Evolutionary conservation across 129 eudicot genomes (phyloP).

Genomic region (Arctium minus): DNA sequence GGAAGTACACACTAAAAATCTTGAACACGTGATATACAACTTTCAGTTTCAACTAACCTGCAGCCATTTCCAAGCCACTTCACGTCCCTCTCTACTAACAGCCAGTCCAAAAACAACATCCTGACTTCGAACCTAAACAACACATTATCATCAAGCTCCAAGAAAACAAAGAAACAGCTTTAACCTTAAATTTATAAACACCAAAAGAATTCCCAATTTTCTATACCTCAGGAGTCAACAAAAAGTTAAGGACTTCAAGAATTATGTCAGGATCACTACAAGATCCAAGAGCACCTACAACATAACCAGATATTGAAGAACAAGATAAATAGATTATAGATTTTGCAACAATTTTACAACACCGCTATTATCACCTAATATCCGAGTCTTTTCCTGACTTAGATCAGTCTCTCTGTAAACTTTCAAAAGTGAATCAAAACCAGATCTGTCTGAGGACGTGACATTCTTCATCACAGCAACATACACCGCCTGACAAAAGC

Average conservation of each 20-base stretch:
- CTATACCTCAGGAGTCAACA: conserved; percentile 67
- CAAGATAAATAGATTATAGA: conserved; percentile 15
- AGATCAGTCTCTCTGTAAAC: conserved; percentile 87
- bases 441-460: conserved; percentile 55
- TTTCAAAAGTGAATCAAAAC: conserved; percentile 70
- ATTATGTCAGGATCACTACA: conserved; percentile 43
- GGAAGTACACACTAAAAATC: neutral
- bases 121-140: conserved; percentile 44
- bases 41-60: conserved; percentile 22
- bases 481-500: conserved; percentile 70
- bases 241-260: conserved; percentile 63
- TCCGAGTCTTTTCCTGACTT: conserved; percentile 94
- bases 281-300: conserved; percentile 62
- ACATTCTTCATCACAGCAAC: conserved; percentile 83
- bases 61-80: conserved; percentile 48
- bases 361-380: conserved; percentile 47
- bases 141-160: neutral
- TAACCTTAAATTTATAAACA: neutral
- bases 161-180: neutral
- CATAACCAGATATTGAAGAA: conserved; percentile 28
- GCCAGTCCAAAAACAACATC: conserved; percentile 38
- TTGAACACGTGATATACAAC: neutral
- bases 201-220: neutral
- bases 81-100: conserved; percentile 46
- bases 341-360: neutral